Percentiles rank a stretch among this genome's conserved stretches.
Evolutionary conservation across 2,329 filamentous ascomycete species (phyloP).

Genomic region (Pestalotiopsis sp.): DNA sequence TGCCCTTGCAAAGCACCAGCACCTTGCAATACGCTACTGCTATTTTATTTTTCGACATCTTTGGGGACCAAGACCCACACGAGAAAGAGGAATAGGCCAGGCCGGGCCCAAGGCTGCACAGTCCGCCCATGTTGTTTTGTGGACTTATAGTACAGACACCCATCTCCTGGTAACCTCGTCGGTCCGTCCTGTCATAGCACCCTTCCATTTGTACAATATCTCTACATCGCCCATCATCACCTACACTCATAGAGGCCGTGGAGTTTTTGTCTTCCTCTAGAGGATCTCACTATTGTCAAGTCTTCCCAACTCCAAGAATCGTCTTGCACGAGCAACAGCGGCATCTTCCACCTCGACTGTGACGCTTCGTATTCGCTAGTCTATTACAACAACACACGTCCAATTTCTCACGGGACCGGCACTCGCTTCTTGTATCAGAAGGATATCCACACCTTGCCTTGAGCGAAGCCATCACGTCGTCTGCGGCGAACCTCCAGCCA

Average conservation of each 20-base stretch:
- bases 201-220: not conserved
- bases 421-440: not conserved
- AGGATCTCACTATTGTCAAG: not conserved
- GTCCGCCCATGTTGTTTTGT: not conserved
- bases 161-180: not conserved
- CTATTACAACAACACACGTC: not conserved
- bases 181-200: not conserved
- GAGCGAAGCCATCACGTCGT: not conserved
- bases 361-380: not conserved
- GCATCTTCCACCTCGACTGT: not conserved
- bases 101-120: not conserved
- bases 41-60: not conserved
- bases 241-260: not conserved
- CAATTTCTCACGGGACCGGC: not conserved
- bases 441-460: not conserved
- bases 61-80: not conserved
- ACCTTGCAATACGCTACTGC: not conserved
- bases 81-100: not conserved
- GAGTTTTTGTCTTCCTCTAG: not conserved
- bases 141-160: not conserved
- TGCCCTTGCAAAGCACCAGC: not conserved
- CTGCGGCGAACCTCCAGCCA: not conserved
- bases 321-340: not conserved
- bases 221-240: not conserved
- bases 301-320: not conserved